Conservation (phyloP, 2,329 filamentous ascomycete species). For the Arthrinium puccinioides region DNA sequence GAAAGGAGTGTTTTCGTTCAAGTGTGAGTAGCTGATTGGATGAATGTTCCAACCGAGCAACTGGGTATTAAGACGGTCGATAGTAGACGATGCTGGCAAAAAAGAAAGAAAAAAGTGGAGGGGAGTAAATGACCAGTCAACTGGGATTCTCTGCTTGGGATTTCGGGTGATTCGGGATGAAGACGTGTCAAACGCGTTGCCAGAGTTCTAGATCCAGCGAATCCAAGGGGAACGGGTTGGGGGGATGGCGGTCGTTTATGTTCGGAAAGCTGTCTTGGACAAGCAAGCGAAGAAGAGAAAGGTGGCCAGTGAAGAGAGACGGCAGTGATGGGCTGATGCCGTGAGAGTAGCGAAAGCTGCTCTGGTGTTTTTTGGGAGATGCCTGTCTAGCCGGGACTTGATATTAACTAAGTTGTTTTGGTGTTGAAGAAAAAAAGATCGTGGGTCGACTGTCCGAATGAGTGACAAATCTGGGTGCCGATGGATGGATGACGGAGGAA, state of each 20-base stretch:
- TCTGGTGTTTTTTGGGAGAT: not conserved
- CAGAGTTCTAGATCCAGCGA: constrained; percentile 16
- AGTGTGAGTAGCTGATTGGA: constrained; percentile 14
- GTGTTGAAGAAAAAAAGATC: constrained; percentile 4
- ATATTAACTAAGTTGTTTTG: constrained; percentile 8
- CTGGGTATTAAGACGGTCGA: constrained; percentile 15
- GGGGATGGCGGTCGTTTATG: constrained; percentile 12
- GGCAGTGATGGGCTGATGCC: constrained; percentile 4
- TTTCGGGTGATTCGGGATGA: constrained; percentile 12
- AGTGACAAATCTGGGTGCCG: constrained; percentile 13
- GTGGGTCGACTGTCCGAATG: constrained; percentile 16
- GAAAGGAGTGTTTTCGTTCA: constrained; percentile 11
- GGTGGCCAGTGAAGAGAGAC: constrained; percentile 23
- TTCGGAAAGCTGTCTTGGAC: constrained; percentile 18
- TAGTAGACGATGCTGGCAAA: constrained; percentile 3
- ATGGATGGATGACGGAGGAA: constrained; percentile 9
- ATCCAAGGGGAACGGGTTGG: constrained; percentile 18
- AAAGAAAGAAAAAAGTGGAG: constrained; percentile 12
- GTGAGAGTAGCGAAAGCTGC: constrained; percentile 10
- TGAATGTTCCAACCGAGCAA: constrained; percentile 25
- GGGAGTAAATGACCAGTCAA: constrained; percentile 14
- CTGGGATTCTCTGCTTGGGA: constrained; percentile 11
- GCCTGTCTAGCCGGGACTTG: not conserved
- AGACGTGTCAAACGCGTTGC: constrained; percentile 25
- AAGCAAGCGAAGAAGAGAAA: too few species aligned